phyloP scores from a whole-genome alignment of 164 flowering plant genomes.

The Berberis thunbergii region DNA sequence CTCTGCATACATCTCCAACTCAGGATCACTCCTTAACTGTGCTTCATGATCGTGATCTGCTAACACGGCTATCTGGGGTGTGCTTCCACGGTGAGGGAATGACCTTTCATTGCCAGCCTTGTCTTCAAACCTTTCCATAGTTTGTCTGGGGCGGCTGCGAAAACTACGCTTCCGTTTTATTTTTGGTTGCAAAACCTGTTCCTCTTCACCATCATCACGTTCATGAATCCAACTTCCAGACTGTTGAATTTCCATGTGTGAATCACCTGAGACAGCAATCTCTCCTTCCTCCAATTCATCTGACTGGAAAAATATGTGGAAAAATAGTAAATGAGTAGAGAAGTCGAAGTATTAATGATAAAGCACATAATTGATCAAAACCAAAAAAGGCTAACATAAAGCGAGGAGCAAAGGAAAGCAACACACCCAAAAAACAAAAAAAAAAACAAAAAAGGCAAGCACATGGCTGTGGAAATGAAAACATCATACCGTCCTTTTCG shows the following conservation, averaged over 20 bases:
- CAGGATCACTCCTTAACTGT: conserved; percentile 41
- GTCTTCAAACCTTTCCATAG: conserved; percentile 61
- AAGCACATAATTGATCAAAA: background rate
- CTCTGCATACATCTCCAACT: conserved; percentile 32
- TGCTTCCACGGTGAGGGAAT: conserved; percentile 40
- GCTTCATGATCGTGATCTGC: conserved; percentile 40
- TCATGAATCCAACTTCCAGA: conserved; percentile 97
- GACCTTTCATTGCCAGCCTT: conserved; percentile 37
- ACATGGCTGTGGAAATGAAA: background rate
- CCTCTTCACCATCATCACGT: conserved; percentile 93
- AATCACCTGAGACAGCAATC: conserved; percentile 85
- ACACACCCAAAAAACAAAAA: background rate
- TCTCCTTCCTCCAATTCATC: conserved; percentile 99
- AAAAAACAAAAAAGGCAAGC: background rate
- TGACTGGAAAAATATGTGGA: conserved; percentile 34
- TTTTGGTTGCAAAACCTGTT: conserved; percentile 94
- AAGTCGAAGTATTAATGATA: background rate
- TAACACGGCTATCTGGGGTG: conserved; percentile 43
- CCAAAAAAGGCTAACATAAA: conserved; percentile 1
- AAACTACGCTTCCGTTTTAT: conserved; percentile 87
- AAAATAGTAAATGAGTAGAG: background rate
- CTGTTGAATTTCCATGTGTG: conserved; percentile 75
- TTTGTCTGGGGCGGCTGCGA: conserved; percentile 61
- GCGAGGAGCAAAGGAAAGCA: background rate
- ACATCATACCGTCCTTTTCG: conserved; percentile 59